A percentile compares a stretch with the other conserved stretches of the same genome.
phyloP scores from a whole-genome alignment of 306 rosid species.

The Calophaca sinica region DNA sequence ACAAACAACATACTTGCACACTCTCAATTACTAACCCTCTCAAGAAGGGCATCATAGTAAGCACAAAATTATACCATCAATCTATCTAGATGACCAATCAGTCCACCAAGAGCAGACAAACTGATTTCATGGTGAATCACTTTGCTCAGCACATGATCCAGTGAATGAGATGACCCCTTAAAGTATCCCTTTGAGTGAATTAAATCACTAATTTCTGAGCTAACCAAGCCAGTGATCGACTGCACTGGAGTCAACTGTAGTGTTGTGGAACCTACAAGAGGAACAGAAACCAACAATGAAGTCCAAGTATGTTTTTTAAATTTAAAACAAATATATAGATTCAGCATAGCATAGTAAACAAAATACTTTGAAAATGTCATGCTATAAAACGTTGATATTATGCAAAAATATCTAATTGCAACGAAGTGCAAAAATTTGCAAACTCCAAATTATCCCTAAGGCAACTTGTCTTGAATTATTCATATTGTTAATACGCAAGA shows the following conservation, averaged over 20 bases:
- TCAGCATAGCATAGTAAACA: background rate
- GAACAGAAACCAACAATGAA: constrained; percentile 41
- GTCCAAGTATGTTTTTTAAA: constrained; percentile 13
- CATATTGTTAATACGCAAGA: constrained; percentile 4
- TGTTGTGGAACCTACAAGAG: constrained; percentile 68
- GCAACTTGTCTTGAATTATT: constrained; percentile 35
- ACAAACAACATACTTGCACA: constrained; percentile 31
- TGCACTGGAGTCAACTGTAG: constrained; percentile 73
- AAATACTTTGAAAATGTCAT: background rate
- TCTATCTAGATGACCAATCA: constrained; percentile 82
- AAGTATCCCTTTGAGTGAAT: constrained; percentile 75
- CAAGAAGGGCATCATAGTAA: constrained; percentile 36
- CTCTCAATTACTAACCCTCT: constrained; percentile 3
- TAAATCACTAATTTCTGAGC: constrained; percentile 68
- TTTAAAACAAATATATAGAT: constrained; percentile 16
- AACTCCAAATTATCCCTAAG: constrained; percentile 10
- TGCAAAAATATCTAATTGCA: constrained; percentile 33
- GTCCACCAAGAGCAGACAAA: constrained; percentile 79
- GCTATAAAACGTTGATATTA: constrained; percentile 10
- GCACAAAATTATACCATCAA: constrained; percentile 70
- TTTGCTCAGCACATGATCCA: constrained; percentile 60
- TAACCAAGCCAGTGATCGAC: constrained; percentile 55
- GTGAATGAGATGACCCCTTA: constrained; percentile 69
- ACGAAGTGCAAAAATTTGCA: constrained; percentile 19
- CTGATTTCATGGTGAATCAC: constrained; percentile 62